Conservation (phyloP, 2,329 filamentous ascomycete genomes). For the Botryotinia narcissicola region DNA sequence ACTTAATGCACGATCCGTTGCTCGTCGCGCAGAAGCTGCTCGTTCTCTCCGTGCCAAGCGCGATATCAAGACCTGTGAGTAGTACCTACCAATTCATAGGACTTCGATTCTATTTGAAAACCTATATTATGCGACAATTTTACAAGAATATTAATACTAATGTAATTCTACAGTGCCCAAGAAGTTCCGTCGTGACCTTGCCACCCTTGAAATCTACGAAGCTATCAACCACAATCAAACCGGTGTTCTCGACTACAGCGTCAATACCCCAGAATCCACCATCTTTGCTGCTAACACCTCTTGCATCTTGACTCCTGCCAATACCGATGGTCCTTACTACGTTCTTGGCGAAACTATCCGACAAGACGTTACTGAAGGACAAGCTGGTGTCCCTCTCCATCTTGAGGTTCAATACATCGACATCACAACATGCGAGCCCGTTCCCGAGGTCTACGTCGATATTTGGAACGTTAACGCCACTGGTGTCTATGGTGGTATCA, state of each 20-base stretch:
- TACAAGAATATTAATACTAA: background rate
- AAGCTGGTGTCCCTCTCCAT: conserved; percentile 48
- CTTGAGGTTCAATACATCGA: conserved; percentile 55
- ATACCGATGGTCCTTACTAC: conserved; percentile 53
- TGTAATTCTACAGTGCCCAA: conserved; percentile 7
- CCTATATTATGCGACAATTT: too few relatives aligned
- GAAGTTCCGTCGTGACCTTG: conserved; percentile 21
- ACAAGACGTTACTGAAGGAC: conserved; percentile 46
- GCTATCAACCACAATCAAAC: conserved; percentile 23
- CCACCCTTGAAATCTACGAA: conserved; percentile 17
- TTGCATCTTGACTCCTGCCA: conserved; percentile 51
- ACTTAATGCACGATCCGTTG: conserved; percentile 37
- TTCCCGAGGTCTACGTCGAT: conserved; percentile 39
- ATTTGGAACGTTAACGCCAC: conserved; percentile 44
- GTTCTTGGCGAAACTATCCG: conserved; percentile 42
- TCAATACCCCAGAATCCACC: conserved; percentile 18
- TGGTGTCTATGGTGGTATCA: conserved; percentile 43
- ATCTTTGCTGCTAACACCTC: conserved; percentile 45
- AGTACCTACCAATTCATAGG: background rate
- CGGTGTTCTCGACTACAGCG: conserved; percentile 13
- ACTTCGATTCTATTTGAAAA: background rate
- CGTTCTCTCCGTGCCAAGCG: conserved; percentile 26
- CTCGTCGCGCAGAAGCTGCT: conserved; percentile 38
- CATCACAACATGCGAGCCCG: conserved; percentile 40
- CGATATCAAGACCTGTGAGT: conserved; percentile 10